A percentile compares a stretch with the other conserved stretches of the same genome.
phyloP scores from a whole-genome alignment of 2,329 filamentous ascomycete genomes.

The Penicillium capsulatum region DNA sequence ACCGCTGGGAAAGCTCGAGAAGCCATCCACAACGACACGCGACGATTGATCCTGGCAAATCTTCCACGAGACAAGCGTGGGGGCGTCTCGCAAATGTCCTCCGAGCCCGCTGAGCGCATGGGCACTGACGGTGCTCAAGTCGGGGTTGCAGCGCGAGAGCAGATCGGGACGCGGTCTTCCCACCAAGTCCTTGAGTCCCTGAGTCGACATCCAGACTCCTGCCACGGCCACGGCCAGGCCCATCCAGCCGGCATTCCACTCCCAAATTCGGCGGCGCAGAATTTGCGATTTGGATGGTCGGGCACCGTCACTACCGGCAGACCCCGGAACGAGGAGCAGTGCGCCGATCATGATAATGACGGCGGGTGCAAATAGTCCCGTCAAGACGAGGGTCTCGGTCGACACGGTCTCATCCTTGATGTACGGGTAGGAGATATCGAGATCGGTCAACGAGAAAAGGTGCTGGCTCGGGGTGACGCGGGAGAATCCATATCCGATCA shows the following conservation, averaged over 20 bases:
- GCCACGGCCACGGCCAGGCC: slow-evolving; percentile 71
- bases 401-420: slow-evolving; percentile 68
- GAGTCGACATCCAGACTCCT: slow-evolving; percentile 72
- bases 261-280: slow-evolving; percentile 83
- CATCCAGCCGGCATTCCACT: slow-evolving; percentile 80
- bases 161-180: slow-evolving; percentile 63
- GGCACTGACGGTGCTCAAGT: slow-evolving; percentile 58
- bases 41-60: slow-evolving; percentile 68
- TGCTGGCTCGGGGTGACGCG: slow-evolving; percentile 61
- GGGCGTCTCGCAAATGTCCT: slow-evolving; percentile 50
- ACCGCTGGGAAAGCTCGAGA: slow-evolving; percentile 76
- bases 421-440: slow-evolving; percentile 74
- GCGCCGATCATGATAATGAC: slow-evolving; percentile 65
- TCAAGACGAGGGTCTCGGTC: slow-evolving; percentile 60
- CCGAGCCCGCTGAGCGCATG: slow-evolving; percentile 62
- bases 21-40: slow-evolving; percentile 66
- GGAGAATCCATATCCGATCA: slow-evolving; percentile 58
- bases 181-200: slow-evolving; percentile 73
- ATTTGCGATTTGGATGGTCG: slow-evolving; percentile 57
- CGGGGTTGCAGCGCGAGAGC: slow-evolving; percentile 69
- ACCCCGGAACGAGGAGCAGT: slow-evolving; percentile 67
- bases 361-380: slow-evolving; percentile 61
- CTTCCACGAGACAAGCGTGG: slow-evolving; percentile 66
- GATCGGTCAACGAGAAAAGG: slow-evolving; percentile 68
- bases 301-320: slow-evolving; percentile 50